These are phyloP conservation scores for Candida khao-thaluensis DNA, from an alignment of 805 yeast genomes.

Conservation along the genomic window DNA sequence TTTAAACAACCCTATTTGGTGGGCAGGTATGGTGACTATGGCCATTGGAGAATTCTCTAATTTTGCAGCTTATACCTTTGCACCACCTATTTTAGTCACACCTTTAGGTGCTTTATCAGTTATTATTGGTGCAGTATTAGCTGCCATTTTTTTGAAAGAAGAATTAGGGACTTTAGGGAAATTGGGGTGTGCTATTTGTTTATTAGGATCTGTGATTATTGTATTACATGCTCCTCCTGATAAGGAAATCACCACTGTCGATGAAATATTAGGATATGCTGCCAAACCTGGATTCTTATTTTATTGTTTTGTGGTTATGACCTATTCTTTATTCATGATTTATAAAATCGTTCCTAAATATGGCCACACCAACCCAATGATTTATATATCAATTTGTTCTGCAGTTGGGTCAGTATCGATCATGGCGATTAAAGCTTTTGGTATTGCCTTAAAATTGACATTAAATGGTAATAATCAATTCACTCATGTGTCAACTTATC, in stretches of 20 bases:
- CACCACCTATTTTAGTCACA: constrained; percentile 89
- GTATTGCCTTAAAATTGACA: constrained; percentile 85
- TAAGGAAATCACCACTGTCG: constrained; percentile 82
- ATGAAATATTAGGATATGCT: constrained; percentile 81
- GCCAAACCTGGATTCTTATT: constrained; percentile 71
- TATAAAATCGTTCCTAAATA: constrained; percentile 78
- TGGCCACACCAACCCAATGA: constrained; percentile 82
- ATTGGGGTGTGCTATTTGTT: constrained; percentile 90
- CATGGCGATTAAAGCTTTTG: constrained; percentile 91
- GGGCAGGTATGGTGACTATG: constrained; percentile 90
- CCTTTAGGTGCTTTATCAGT: constrained; percentile 90
- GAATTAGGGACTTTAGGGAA: constrained; percentile 85
- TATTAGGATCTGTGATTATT: constrained; percentile 83
- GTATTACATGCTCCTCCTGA: constrained; percentile 95
- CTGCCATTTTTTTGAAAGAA: constrained; percentile 80
- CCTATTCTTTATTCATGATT: constrained; percentile 74
- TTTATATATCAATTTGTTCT: constrained; percentile 85
- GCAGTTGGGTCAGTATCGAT: constrained; percentile 88
- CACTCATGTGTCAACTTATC: constrained; percentile 77
- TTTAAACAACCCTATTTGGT: constrained; percentile 84
- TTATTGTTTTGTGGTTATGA: constrained; percentile 61
- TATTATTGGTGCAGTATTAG: constrained; percentile 87
- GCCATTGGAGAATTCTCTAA: constrained; percentile 90
- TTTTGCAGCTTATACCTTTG: constrained; percentile 93
- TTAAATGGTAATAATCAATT: constrained; percentile 85